These are phyloP conservation scores for Exophiala sp. DNA, from an alignment of 2,329 filamentous ascomycete species.

Conservation along the genomic window DNA sequence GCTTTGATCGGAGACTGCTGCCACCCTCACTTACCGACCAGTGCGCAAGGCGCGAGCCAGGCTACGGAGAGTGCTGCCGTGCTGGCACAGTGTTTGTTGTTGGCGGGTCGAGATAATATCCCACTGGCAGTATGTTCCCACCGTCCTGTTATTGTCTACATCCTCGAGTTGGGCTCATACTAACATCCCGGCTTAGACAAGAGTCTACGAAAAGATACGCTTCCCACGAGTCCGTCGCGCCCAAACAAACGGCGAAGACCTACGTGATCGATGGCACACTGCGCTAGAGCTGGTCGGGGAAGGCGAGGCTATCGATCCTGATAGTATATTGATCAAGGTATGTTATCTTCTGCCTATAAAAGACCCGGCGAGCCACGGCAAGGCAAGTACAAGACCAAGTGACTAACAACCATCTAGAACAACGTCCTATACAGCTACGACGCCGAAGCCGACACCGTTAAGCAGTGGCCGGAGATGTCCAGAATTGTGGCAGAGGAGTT, in stretches of 20 bases:
- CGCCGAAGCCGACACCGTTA: slow-evolving; percentile 43
- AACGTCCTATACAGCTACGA: slow-evolving; percentile 48
- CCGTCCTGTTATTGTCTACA: background rate
- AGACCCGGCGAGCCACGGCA: background rate
- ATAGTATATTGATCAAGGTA: slow-evolving; percentile 44
- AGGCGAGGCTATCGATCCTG: slow-evolving; percentile 47
- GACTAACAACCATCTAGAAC: slow-evolving; percentile 35
- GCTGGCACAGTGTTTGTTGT: slow-evolving; percentile 26
- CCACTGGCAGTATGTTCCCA: slow-evolving; percentile 14
- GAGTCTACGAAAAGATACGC: slow-evolving; percentile 32
- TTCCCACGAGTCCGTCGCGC: slow-evolving; percentile 43
- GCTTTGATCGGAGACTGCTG: slow-evolving; percentile 39
- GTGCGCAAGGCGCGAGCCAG: slow-evolving; percentile 44
- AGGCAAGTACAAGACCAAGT: background rate
- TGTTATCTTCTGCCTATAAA: slow-evolving; percentile 5
- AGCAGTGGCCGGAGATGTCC: slow-evolving; percentile 44
- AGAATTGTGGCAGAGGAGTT: slow-evolving; percentile 37
- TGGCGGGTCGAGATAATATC: slow-evolving; percentile 20
- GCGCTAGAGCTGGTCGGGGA: slow-evolving; percentile 44
- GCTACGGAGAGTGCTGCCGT: slow-evolving; percentile 44
- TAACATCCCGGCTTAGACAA: slow-evolving; percentile 34
- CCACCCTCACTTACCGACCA: slow-evolving; percentile 41
- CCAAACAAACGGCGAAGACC: slow-evolving; percentile 48
- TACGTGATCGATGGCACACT: slow-evolving; percentile 52
- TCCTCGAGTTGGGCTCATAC: background rate